Base-by-base conservation (phyloP, 2,329 filamentous ascomycete species). In the Colletotrichum australisinense region DNA sequence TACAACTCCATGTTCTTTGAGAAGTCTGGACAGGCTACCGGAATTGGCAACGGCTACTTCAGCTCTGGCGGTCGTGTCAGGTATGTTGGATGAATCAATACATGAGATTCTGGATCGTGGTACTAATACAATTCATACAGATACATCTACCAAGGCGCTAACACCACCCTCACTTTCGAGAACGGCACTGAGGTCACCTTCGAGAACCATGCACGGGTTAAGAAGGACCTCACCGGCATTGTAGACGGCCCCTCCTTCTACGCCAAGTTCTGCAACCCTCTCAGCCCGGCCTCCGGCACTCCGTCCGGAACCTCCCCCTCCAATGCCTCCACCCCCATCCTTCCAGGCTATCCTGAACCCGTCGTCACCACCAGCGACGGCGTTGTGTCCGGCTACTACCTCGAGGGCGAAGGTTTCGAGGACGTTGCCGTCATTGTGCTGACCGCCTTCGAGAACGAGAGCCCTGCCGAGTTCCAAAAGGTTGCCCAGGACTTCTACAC, bases 1-100 rank as follows among this genome's bases (percentile, higher is more conserved):
- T 85, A 84, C 77, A 85, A 85, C 76, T 78, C 77, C 63, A 80
- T 84, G 80, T 84, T 85, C 67, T 83, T 77, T 59, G 69, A 76
- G 59, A 76, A 60, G 66, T 30, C 77, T 63, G 76, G 78, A 7
- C 64, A 68, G 30, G 76, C 74, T 2, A 76, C 75, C 4, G 71
- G 75, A 9, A 71, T 52, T 9, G 62, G 65, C 1, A 73, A 75
- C 6, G 82, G 82, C 28, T 79, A 77, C 64, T 84, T 84, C 69
- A 66, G 73, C n/a, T 60, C 63, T 19, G 78, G 78, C n/a, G 81
- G 82, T 35, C 81, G 81, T 59, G 66, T 69, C 7, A 67, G 70
- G 70, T 73, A 32, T 11, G 30, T 11, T 9, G 30, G 30, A 1
- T 32, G 30, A 11, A 0, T 32, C 30, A 32, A 32, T 0, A 32